phyloP scores from a whole-genome alignment of 2,329 filamentous ascomycete genomes.

The Diaporthe eres region DNA sequence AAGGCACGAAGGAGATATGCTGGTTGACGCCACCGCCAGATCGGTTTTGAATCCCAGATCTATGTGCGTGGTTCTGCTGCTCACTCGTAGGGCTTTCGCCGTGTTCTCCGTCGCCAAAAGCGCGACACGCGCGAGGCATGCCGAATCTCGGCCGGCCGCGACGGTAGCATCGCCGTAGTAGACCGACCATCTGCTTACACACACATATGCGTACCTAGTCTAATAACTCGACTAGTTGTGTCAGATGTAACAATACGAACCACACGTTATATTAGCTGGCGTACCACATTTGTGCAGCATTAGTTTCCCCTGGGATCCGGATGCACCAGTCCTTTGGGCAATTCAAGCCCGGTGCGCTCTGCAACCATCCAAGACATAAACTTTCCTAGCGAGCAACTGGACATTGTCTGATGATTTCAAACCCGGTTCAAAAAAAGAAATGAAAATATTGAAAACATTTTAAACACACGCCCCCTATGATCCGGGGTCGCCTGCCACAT shows the following conservation, averaged over 20 bases:
- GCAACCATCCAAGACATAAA: constrained; percentile 22
- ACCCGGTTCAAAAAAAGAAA: not conserved
- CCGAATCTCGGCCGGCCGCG: not conserved
- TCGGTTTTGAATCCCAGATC: not conserved
- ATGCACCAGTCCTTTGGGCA: constrained; percentile 1
- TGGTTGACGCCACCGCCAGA: constrained; percentile 22
- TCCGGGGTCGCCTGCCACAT: constrained; percentile 29
- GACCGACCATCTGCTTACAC: not conserved
- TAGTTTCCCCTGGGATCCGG: not conserved
- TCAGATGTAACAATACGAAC: constrained; percentile 20
- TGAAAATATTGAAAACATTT: too few species aligned
- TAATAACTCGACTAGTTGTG: not conserved
- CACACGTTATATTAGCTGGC: not conserved
- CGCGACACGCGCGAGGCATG: not conserved
- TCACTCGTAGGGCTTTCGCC: constrained; percentile 3
- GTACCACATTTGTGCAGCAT: constrained; percentile 3
- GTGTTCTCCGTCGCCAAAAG: not conserved
- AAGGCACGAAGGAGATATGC: not conserved
- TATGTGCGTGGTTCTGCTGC: not conserved
- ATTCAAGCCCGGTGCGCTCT: not conserved
- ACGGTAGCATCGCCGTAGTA: not conserved
- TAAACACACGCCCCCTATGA: not conserved
- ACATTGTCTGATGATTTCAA: not conserved
- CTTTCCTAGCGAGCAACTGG: constrained; percentile 19
- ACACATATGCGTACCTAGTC: not conserved